A percentile compares a stretch with the other conserved stretches of the same genome.
phyloP scores from a whole-genome alignment of 1,284 basidiomycete genomes.

The Gomphus bonarii region DNA sequence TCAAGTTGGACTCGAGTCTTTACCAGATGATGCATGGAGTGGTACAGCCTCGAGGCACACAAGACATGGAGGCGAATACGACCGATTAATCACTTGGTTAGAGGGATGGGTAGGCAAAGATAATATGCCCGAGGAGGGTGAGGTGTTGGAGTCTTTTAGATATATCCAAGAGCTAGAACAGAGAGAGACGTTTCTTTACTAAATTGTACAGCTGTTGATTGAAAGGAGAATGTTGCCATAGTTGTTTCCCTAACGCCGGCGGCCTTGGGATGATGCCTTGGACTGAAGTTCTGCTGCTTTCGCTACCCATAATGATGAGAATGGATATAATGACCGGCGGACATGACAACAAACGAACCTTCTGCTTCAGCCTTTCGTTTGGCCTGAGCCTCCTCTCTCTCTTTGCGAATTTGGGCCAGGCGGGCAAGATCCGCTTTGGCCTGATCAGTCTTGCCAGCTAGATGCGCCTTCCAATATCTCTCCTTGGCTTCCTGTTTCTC shows the following conservation, averaged over 20 bases:
- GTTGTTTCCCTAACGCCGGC: neutral
- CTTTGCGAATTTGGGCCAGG: slow-evolving; percentile 75
- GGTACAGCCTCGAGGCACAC: neutral
- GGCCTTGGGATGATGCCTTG: slow-evolving; percentile 19
- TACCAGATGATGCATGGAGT: slow-evolving; percentile 37
- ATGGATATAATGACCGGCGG: neutral
- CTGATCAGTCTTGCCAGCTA: slow-evolving; percentile 77
- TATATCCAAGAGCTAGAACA: slow-evolving; percentile 3
- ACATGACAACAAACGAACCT: slow-evolving; percentile 32
- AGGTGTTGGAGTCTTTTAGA: neutral
- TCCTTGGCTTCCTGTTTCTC: slow-evolving; percentile 85
- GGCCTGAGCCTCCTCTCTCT: slow-evolving; percentile 77
- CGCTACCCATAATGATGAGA: slow-evolving; percentile 20
- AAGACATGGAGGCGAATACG: slow-evolving; percentile 9
- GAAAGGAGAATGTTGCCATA: neutral
- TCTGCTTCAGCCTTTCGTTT: slow-evolving; percentile 80
- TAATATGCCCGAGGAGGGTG: neutral
- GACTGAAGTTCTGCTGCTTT: slow-evolving; percentile 34
- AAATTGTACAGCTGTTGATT: neutral
- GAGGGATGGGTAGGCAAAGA: slow-evolving; percentile 7
- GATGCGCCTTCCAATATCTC: slow-evolving; percentile 75
- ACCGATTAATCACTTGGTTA: slow-evolving; percentile 4
- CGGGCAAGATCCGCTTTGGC: slow-evolving; percentile 81
- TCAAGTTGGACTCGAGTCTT: slow-evolving; percentile 52
- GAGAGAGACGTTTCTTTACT: slow-evolving; percentile 3